Conservation (phyloP, 306 rosid genomes). For the Trifolium pratense region DNA sequence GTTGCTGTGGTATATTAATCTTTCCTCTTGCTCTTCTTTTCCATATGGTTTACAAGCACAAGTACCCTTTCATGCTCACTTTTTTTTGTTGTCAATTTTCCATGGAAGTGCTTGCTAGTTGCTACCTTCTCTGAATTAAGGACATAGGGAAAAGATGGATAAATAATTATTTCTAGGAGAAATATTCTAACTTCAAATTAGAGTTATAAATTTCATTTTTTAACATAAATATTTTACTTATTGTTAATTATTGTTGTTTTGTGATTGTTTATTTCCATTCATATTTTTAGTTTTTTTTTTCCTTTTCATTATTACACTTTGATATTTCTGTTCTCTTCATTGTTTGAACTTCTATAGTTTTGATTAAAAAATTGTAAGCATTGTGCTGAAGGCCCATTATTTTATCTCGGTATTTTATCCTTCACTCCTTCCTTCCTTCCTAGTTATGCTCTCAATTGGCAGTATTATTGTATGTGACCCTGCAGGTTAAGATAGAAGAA, state of each 20-base stretch:
- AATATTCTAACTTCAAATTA: constrained; percentile 2
- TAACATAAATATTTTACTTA: constrained; percentile 1
- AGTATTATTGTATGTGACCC: constrained; percentile 11
- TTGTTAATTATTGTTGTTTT: neutral
- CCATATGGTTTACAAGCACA: too few relatives aligned
- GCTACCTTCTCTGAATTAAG: constrained; percentile 7
- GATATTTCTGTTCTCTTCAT: neutral
- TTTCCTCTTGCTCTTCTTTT: neutral
- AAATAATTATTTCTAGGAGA: neutral
- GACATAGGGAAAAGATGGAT: neutral
- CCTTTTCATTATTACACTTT: neutral
- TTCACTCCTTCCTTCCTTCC: constrained; percentile 3
- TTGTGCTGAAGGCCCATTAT: constrained; percentile 25
- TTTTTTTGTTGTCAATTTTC: too few relatives aligned
- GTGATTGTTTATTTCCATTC: neutral
- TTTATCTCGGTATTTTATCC: constrained; percentile 32
- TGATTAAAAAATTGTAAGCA: constrained; percentile 8
- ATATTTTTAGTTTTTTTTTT: neutral
- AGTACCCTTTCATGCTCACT: neutral
- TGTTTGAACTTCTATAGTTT: constrained; percentile 26
- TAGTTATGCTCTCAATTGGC: constrained; percentile 13
- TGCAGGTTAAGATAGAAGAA: constrained; percentile 75
- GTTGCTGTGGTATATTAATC: neutral
- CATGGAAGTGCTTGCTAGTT: neutral
- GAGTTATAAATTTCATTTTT: constrained; percentile 1